Base-by-base conservation (phyloP, 2,329 filamentous ascomycete genomes). In the Neobulgaria alba region DNA sequence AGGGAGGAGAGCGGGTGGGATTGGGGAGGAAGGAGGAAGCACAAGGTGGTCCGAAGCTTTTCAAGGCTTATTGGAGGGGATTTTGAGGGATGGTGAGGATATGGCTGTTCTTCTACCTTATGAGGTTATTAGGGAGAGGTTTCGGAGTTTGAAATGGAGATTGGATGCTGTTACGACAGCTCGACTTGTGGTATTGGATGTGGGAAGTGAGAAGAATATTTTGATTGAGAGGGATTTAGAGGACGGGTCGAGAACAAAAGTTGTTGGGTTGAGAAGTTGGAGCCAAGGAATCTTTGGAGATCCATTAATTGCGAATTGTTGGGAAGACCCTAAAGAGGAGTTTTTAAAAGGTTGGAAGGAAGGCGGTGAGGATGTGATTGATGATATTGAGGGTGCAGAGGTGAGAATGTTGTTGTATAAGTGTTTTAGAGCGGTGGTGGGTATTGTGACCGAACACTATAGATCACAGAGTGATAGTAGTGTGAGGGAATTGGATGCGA, bases 61-160 rank as follows among this genome's bases (percentile, higher is more conserved):
- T 40, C 67, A 73, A 29, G 61, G 65, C 3, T 58, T 81, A 40
- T 55, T 80, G 7, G 77, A 81, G 48, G 65, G 65, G 1, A 61
- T 75, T 3, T 56, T 81, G 14, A 63, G 74, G 8, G 78, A 81
- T 47, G 74, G 68, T 1, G 77, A 82, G 54, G 76, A 79, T 47
- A 67, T 74, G 61, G 66, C 68, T 1, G 65, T 82, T 3, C 67
- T 69, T 17, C 61, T 81, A n/a, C 68, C 69, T 3, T 82, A 81
- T 49, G 63, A 68, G 17, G 58, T 64, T 3, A 68, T 82, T 3
- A 64, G 77, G 36, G 57, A 59, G 10, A 70, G 75, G n/a, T 71
- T 74, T 41, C 55, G 62, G 29, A 64, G 71, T 9, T 63, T 77
- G 18, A 58, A 64, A 9, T 63, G 69, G 40, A 42, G 69, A 2